Evolutionary conservation across 2,329 filamentous ascomycete genomes (phyloP).

Genomic region (Fusarium keratoplasticum): DNA sequence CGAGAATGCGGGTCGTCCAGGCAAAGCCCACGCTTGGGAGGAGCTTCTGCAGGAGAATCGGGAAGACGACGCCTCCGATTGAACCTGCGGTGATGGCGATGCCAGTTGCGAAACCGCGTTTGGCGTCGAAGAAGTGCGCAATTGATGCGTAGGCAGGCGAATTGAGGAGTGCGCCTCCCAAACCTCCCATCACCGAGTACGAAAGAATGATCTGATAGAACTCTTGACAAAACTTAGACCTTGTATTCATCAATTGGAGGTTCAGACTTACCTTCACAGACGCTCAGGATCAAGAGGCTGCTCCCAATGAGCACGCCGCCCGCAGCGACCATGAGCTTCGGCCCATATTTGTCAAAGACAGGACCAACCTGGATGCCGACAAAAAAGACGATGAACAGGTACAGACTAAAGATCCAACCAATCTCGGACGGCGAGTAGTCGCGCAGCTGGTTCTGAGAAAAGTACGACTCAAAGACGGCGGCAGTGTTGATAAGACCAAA

Average conservation of each 20-base stretch:
- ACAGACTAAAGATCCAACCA: constrained; percentile 89
- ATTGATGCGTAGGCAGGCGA: constrained; percentile 80
- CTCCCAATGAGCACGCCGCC: constrained; percentile 73
- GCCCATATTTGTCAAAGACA: constrained; percentile 81
- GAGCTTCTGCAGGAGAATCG: constrained; percentile 59
- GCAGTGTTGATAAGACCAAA: constrained; percentile 75
- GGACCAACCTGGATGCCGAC: constrained; percentile 86
- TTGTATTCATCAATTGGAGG: not conserved
- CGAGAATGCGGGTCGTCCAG: constrained; percentile 63
- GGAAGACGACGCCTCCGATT: constrained; percentile 75
- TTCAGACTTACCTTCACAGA: constrained; percentile 62
- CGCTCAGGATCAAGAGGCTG: constrained; percentile 74
- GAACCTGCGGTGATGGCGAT: constrained; percentile 80
- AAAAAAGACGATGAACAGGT: constrained; percentile 84
- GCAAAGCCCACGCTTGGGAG: constrained; percentile 61
- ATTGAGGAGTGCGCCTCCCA: constrained; percentile 81
- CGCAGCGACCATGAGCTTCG: constrained; percentile 71
- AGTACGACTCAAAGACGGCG: constrained; percentile 75
- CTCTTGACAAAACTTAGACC: constrained; percentile 7
- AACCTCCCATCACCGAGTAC: constrained; percentile 78
- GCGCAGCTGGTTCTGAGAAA: constrained; percentile 77
- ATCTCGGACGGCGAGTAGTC: constrained; percentile 74
- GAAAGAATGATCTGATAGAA: constrained; percentile 87
- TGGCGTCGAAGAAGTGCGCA: constrained; percentile 81
- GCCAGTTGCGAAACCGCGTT: constrained; percentile 82